phyloP scores from a whole-genome alignment of 2,329 filamentous ascomycete genomes.

The Ophiocordyceps sinensis region DNA sequence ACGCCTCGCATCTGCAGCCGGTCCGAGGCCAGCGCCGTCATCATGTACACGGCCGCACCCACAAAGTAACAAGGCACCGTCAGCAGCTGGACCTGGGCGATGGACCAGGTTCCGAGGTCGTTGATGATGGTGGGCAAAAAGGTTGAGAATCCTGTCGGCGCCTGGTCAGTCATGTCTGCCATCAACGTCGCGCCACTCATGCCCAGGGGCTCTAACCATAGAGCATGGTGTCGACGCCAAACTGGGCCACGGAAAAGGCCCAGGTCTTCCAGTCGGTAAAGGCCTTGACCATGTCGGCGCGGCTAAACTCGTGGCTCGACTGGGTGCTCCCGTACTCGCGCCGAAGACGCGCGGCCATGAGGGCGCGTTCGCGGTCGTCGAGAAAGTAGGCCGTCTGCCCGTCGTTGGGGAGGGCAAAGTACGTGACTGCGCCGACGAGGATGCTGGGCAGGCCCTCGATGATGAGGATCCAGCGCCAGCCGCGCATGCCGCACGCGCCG shows the following conservation, averaged over 20 bases:
- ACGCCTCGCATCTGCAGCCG: slow-evolving; percentile 49
- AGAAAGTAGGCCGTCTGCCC: slow-evolving; percentile 44
- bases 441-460: slow-evolving; percentile 31
- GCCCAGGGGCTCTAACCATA: slow-evolving; percentile 30
- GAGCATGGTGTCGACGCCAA: slow-evolving; percentile 61
- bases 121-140: slow-evolving; percentile 70
- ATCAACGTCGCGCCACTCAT: not conserved
- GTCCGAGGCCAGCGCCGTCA: slow-evolving; percentile 53
- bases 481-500: slow-evolving; percentile 45
- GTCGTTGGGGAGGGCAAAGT: slow-evolving; percentile 21
- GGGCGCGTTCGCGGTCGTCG: slow-evolving; percentile 45
- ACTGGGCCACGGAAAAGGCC: slow-evolving; percentile 54
- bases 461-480: slow-evolving; percentile 61
- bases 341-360: slow-evolving; percentile 32
- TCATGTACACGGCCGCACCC: slow-evolving; percentile 55
- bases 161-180: not conserved
- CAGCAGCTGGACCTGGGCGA: slow-evolving; percentile 55
- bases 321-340: slow-evolving; percentile 32
- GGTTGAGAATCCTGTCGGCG: slow-evolving; percentile 47
- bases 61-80: slow-evolving; percentile 68
- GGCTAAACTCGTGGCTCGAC: slow-evolving; percentile 31
- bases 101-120: slow-evolving; percentile 47
- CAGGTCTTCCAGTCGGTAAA: slow-evolving; percentile 66
- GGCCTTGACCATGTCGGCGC: slow-evolving; percentile 49
- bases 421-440: slow-evolving; percentile 18